Conservation (phyloP, 164 flowering plant genomes). For the Aristolochia californica region DNA sequence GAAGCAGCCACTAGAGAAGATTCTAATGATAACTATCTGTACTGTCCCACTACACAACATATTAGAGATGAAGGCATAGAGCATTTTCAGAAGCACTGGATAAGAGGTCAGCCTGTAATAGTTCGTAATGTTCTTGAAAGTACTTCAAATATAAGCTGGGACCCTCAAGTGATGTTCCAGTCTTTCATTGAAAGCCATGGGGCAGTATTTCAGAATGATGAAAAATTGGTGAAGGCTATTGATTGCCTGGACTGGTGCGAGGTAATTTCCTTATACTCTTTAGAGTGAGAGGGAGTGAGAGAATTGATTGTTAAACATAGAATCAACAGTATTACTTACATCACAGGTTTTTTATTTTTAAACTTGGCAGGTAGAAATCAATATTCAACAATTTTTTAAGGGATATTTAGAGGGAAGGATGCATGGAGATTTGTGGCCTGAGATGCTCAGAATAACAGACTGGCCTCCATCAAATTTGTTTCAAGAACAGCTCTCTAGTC, state of each 20-base stretch:
- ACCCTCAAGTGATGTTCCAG: constrained; percentile 51
- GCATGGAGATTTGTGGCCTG: constrained; percentile 27
- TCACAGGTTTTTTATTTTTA: background rate
- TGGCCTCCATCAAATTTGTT: constrained; percentile 53
- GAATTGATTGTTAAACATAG: background rate
- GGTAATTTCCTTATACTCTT: constrained; percentile 3
- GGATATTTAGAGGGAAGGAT: constrained; percentile 40
- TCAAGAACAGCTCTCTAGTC: constrained; percentile 46
- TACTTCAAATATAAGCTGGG: constrained; percentile 46
- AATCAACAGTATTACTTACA: background rate
- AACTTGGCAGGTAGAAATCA: constrained; percentile 46
- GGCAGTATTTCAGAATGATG: constrained; percentile 16
- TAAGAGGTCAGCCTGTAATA: constrained; percentile 62
- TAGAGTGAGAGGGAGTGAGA: background rate
- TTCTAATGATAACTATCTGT: constrained; percentile 47
- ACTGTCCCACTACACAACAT: constrained; percentile 34
- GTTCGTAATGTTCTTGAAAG: constrained; percentile 42
- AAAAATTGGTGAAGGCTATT: constrained; percentile 17
- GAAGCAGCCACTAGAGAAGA: constrained; percentile 35
- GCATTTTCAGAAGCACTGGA: constrained; percentile 77
- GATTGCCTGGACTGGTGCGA: constrained; percentile 37
- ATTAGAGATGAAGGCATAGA: constrained; percentile 34
- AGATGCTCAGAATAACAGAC: constrained; percentile 47
- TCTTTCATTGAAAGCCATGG: constrained; percentile 28
- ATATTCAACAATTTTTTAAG: constrained; percentile 32